Conservation (phyloP, 2,329 filamentous ascomycete species). For the Diaporthe ampelina region DNA sequence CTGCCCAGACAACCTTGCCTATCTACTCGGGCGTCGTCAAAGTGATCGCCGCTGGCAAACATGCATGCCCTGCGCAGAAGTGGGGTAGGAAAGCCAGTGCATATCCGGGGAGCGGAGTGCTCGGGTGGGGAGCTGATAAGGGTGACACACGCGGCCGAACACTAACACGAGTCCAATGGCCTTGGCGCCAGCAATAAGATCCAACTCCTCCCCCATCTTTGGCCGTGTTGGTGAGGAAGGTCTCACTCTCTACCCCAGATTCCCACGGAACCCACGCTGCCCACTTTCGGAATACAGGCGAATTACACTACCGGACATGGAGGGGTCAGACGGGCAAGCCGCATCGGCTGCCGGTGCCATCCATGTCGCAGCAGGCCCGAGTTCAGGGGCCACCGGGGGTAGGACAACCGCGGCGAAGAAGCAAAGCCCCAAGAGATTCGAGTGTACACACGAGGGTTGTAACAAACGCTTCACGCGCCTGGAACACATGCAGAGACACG, state of each 20-base stretch:
- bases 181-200: slow-evolving; percentile 16
- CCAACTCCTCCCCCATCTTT: slow-evolving; percentile 35
- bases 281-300: slow-evolving; percentile 29
- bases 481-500: slow-evolving; percentile 71
- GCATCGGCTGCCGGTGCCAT: slow-evolving; percentile 18
- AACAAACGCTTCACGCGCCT: slow-evolving; percentile 68
- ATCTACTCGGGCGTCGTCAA: slow-evolving; percentile 1
- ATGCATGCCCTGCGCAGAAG: neutral
- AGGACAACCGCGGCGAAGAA: slow-evolving; percentile 10
- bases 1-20: neutral
- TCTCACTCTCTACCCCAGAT: neutral
- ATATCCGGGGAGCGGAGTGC: slow-evolving; percentile 6
- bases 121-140: slow-evolving; percentile 35
- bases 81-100: slow-evolving; percentile 25
- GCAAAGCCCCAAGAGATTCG: slow-evolving; percentile 41
- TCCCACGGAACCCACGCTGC: neutral
- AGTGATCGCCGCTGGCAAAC: slow-evolving; percentile 3
- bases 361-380: slow-evolving; percentile 8
- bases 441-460: slow-evolving; percentile 62
- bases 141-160: neutral
- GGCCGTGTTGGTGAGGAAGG: neutral
- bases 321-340: neutral
- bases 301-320: slow-evolving; percentile 30
- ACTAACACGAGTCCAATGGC: neutral
- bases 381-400: neutral